Evolutionary conservation across 192 early-diverging fungal species (phyloP).

Genomic region (Nowakowskiella sp.): DNA sequence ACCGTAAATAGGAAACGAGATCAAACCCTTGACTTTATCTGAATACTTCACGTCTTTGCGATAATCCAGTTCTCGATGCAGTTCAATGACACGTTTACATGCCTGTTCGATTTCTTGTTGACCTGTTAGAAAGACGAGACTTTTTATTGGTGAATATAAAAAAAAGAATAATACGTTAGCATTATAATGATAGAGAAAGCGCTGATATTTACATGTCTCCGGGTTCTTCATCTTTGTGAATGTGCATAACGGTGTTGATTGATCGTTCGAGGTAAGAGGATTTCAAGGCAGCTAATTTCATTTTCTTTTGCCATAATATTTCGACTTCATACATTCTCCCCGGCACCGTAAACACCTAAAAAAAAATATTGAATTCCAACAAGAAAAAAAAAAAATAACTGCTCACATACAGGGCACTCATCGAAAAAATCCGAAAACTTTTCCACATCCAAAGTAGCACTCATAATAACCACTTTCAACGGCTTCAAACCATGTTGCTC

Average conservation of each 20-base stretch:
- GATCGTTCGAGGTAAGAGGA: conserved; percentile 28
- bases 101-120: conserved; percentile 53
- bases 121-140: conserved; percentile 54
- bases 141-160: conserved; percentile 11
- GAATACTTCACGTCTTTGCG: conserved; percentile 40
- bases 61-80: conserved; percentile 37
- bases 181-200: not conserved
- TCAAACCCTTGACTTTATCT: conserved; percentile 30
- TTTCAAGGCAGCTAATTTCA: conserved; percentile 29
- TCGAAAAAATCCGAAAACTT: conserved; percentile 79
- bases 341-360: too few species aligned
- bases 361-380: too few species aligned
- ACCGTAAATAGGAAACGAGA: conserved; percentile 59
- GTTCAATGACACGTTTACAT: conserved; percentile 46
- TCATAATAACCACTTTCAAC: conserved; percentile 63
- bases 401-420: conserved; percentile 70
- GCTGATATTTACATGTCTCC: conserved; percentile 25
- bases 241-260: conserved; percentile 50
- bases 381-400: too few species aligned
- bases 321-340: conserved; percentile 45
- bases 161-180: not conserved
- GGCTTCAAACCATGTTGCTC: not conserved
- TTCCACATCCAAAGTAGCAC: conserved; percentile 69
- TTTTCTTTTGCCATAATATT: conserved; percentile 47
- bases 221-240: conserved; percentile 42